Conservation (phyloP, 2,329 filamentous ascomycete species). For the Monosporascus sp. region DNA sequence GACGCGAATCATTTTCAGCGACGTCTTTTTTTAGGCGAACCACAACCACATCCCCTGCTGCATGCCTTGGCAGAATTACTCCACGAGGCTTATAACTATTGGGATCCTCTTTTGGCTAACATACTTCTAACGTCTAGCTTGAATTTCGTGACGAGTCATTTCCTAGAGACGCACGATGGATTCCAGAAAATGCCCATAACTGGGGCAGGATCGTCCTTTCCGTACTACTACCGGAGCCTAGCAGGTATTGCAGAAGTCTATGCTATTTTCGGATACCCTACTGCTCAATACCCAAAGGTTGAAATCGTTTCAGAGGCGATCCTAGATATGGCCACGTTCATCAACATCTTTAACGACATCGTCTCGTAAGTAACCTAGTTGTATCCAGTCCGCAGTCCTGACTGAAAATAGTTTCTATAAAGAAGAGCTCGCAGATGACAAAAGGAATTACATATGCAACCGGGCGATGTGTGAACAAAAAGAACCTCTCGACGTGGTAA, state of each 20-base stretch:
- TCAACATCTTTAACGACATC: conserved; percentile 17
- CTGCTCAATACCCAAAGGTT: conserved; percentile 14
- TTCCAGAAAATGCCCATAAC: conserved; percentile 13
- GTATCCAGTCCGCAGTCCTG: neutral
- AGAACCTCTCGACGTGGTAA: conserved; percentile 4
- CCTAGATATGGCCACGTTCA: conserved; percentile 16
- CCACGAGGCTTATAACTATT: conserved; percentile 13
- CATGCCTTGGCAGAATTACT: conserved; percentile 5
- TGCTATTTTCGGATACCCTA: conserved; percentile 18
- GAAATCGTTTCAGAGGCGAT: conserved; percentile 13
- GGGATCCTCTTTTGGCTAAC: conserved; percentile 12
- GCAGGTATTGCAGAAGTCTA: conserved; percentile 16
- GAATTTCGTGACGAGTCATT: conserved; percentile 16
- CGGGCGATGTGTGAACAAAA: conserved; percentile 6
- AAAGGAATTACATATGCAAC: conserved; percentile 15
- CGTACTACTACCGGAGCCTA: conserved; percentile 15
- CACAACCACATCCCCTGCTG: conserved; percentile 12
- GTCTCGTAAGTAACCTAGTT: conserved; percentile 13
- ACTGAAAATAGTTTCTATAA: conserved; percentile 13
- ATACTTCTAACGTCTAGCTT: conserved; percentile 13
- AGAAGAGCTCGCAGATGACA: conserved; percentile 14
- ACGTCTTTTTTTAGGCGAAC: conserved; percentile 13
- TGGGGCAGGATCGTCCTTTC: conserved; percentile 9
- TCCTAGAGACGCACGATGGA: conserved; percentile 14
- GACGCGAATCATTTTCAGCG: conserved; percentile 12